Percentiles rank a stretch among this genome's conserved stretches.
These are phyloP conservation scores for Wickerhamomyces silvicola DNA, from an alignment of 805 yeast genomes.

Conservation along the genomic window DNA sequence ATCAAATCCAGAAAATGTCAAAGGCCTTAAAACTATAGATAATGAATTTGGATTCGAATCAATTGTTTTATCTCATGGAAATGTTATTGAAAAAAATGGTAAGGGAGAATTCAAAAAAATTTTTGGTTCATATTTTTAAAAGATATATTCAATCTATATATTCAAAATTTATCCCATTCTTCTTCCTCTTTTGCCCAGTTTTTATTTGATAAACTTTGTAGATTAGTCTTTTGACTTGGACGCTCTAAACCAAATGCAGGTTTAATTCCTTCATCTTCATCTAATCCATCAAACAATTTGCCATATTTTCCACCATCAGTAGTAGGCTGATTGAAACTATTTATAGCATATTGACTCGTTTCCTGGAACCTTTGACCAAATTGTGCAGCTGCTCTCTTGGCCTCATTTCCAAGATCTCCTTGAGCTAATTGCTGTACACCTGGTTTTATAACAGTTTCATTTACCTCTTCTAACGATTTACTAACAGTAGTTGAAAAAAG, in stretches of 20 bases:
- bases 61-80: slow-evolving; percentile 58
- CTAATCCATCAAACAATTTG: slow-evolving; percentile 52
- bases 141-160: not conserved
- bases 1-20: slow-evolving; percentile 6
- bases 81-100: slow-evolving; percentile 38
- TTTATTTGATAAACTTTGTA: slow-evolving; percentile 42
- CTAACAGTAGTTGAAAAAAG: slow-evolving; percentile 80
- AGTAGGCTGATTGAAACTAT: slow-evolving; percentile 51
- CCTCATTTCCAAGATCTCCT: slow-evolving; percentile 73
- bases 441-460: slow-evolving; percentile 88
- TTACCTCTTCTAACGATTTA: slow-evolving; percentile 78
- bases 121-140: slow-evolving; percentile 10
- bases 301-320: slow-evolving; percentile 35
- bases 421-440: slow-evolving; percentile 73
- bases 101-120: slow-evolving; percentile 20
- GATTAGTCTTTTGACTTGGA: slow-evolving; percentile 53
- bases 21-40: slow-evolving; percentile 12
- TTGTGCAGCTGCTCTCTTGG: slow-evolving; percentile 90
- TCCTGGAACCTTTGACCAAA: slow-evolving; percentile 93
- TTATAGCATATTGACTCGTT: slow-evolving; percentile 70
- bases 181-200: slow-evolving; percentile 45
- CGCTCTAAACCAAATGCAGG: slow-evolving; percentile 63
- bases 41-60: slow-evolving; percentile 39
- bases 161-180: slow-evolving; percentile 62
- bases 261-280: slow-evolving; percentile 34